Evolutionary conservation across 495 filamentous ascomycete genomes (phyloP), one percentile per base, ranked within the genome.

Genomic region (Penicillium malachiteum): DNA sequence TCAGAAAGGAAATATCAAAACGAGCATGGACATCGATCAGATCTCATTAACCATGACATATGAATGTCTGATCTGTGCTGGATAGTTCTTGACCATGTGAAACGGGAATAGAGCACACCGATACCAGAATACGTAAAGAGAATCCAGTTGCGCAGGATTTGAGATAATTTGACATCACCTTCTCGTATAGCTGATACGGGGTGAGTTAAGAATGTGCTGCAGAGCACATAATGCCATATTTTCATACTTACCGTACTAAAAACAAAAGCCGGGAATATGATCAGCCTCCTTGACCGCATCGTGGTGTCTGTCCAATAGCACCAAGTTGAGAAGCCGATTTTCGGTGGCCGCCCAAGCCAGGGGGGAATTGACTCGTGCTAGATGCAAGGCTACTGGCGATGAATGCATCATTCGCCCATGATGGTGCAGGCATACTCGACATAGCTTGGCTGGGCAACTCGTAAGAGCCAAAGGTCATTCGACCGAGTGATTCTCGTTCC

Each of bases 221-320:
- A 26, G 3, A 14, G 41, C 41, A 44, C 41, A 44, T 44, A 44
- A 18, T 26, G 41, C 17, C 2, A 34, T 48, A n/a, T 26, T n/a
- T 48, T 48, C 45, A 48, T 48, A 34, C 45, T 34, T 44, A 21
- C 26, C 41, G 41, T 44, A 44, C 18, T 44, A 2, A 26, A 30
- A 30, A 26, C 26, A 32, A 49, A 38, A 46, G 10, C 43, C 14
- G 17, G 1, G 10, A 16, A 32, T 13, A 32, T 10, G 14, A 63
- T 80, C 76, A 81, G 42, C 78, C 76, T 37, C 72, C 75, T 49
- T 81, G 78, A 26, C 76, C 78, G 47, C 71, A 78, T 17, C 71
- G 76, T 13, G 78, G 74, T 31, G 71, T 80, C 44, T 77, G 72
- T 6, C 74, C 76, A 38, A 78, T 72, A 35, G 74, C 69, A n/a